Evolutionary conservation across 1,139 yeast genomes (phyloP).

Genomic region (Pichia cactophila): DNA sequence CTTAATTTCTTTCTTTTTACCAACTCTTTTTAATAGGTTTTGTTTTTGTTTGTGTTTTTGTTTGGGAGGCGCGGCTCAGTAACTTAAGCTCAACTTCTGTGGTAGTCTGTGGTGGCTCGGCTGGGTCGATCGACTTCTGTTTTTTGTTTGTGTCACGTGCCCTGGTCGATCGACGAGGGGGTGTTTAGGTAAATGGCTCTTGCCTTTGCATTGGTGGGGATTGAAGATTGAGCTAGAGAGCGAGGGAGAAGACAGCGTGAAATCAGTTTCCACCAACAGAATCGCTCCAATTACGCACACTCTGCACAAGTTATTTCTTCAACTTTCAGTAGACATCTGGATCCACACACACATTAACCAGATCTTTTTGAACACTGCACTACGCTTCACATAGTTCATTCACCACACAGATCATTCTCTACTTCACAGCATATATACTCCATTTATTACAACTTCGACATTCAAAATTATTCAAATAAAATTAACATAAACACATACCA

Average conservation of each 20-base stretch:
- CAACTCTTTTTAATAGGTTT: no score
- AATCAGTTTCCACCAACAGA: slow-evolving; percentile 6
- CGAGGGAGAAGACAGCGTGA: not conserved
- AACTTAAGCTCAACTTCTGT: no score
- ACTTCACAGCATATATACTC: not conserved
- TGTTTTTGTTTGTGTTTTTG: no score
- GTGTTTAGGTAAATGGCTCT: no score
- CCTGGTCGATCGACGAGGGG: no score
- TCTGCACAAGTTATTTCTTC: not conserved
- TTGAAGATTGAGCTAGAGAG: no score
- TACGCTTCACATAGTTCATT: not conserved
- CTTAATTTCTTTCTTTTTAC: no score
- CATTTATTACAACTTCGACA: not conserved
- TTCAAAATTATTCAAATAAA: not conserved
- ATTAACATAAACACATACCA: not conserved
- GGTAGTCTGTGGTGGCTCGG: no score
- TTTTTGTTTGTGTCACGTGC: no score
- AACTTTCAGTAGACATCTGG: not conserved
- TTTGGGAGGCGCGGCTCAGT: no score
- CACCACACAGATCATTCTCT: not conserved
- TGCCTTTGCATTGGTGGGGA: no score
- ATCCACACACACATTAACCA: not conserved
- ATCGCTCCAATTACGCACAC: slow-evolving; percentile 9
- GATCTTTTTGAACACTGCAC: not conserved
- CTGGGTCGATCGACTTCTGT: no score